Evolutionary conservation across 352 stramenopile genomes (phyloP).

Genomic region (Halophytophthora batemanensis): DNA sequence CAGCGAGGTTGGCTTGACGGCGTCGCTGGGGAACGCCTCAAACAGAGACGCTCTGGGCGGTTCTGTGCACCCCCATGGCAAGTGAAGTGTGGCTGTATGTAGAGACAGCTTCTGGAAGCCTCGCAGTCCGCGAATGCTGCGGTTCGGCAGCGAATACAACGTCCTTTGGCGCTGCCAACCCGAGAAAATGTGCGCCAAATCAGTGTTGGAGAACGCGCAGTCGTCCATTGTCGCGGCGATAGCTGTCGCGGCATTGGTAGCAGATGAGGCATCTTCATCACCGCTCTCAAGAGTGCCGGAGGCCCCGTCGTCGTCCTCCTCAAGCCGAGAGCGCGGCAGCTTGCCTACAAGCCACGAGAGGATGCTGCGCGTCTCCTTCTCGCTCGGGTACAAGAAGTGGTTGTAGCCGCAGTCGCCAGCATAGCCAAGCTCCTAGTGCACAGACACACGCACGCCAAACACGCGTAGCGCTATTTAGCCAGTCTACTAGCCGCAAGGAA

Average conservation of each 20-base stretch:
- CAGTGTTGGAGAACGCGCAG: constrained; percentile 7
- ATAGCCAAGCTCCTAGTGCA: constrained; percentile 67
- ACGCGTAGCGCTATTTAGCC: constrained; percentile 3
- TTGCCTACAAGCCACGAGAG: constrained; percentile 82
- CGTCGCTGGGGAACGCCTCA: constrained; percentile 25
- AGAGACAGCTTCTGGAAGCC: constrained; percentile 52
- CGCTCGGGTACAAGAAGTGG: constrained; percentile 85
- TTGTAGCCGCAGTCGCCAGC: constrained; percentile 86
- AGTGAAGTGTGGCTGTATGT: constrained; percentile 27
- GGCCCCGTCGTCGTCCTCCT: constrained; percentile 23
- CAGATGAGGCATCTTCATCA: neutral
- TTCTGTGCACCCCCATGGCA: constrained; percentile 33
- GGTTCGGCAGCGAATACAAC: constrained; percentile 40
- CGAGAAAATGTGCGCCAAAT: constrained; percentile 37
- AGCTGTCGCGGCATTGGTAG: neutral
- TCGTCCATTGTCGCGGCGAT: neutral
- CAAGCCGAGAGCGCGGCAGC: constrained; percentile 36
- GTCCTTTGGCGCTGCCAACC: constrained; percentile 53
- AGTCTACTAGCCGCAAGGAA: neutral
- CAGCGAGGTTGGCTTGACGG: constrained; percentile 30
- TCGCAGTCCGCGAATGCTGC: constrained; percentile 27
- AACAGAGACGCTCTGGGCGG: constrained; percentile 22
- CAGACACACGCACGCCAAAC: constrained; percentile 1
- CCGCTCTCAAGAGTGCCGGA: constrained; percentile 1
- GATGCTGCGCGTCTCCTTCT: constrained; percentile 77